Percentiles rank a stretch among this genome's conserved stretches.
Evolutionary conservation across 495 filamentous ascomycete genomes (phyloP).

Genomic region (Saxophila tyrrhenica): DNA sequence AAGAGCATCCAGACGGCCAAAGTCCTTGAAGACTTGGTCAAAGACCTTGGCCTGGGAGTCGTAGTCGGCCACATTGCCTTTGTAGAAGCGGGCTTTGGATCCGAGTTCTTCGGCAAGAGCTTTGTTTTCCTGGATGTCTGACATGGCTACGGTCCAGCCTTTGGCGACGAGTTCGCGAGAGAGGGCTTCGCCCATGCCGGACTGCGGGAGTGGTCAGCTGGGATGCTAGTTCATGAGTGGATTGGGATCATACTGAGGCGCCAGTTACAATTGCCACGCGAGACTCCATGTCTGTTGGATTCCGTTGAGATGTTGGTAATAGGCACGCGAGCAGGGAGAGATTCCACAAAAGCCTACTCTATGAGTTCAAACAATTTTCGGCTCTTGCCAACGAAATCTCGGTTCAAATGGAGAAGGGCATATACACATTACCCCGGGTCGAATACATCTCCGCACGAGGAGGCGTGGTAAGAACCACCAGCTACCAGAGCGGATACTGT

Average conservation of each 20-base stretch:
- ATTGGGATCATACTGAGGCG: conserved; percentile 17
- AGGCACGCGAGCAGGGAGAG: neutral
- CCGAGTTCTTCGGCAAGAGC: conserved; percentile 26
- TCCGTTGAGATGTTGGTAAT: neutral
- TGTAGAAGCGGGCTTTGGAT: conserved; percentile 23
- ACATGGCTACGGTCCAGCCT: conserved; percentile 27
- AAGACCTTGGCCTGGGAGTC: conserved; percentile 29
- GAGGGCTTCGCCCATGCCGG: conserved; percentile 25
- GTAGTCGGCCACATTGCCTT: conserved; percentile 31
- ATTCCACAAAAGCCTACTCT: neutral
- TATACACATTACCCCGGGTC: neutral
- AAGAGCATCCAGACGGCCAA: conserved; percentile 32
- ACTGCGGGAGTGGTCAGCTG: conserved; percentile 6
- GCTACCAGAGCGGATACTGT: neutral
- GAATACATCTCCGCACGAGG: neutral
- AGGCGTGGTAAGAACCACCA: neutral
- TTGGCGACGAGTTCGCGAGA: conserved; percentile 19
- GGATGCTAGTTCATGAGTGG: neutral
- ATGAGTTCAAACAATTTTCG: neutral
- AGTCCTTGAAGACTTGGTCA: conserved; percentile 25
- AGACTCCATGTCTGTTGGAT: neutral
- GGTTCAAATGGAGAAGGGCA: neutral
- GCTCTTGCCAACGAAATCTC: neutral
- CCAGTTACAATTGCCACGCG: conserved; percentile 28
- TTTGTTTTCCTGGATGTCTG: conserved; percentile 23